These are phyloP conservation scores for Neltuma alba DNA, from an alignment of 306 rosid species.

Conservation along the genomic window DNA sequence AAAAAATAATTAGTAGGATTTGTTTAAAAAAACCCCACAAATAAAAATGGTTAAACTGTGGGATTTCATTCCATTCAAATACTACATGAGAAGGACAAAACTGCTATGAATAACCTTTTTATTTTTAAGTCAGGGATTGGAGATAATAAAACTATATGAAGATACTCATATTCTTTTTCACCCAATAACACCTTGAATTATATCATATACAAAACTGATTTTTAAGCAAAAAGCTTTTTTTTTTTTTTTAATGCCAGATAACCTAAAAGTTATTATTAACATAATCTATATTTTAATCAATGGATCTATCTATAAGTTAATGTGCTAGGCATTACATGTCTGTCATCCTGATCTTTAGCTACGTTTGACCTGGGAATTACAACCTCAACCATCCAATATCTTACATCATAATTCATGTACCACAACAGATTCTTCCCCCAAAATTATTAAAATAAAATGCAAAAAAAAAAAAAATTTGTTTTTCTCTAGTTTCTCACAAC, in stretches of 20 bases:
- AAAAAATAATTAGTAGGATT: too few species aligned
- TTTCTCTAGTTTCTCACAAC: conserved; percentile 44
- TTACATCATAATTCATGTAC: neutral
- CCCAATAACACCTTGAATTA: neutral
- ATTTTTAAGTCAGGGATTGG: too few species aligned
- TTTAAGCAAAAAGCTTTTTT: too few species aligned
- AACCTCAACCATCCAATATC: conserved; percentile 63
- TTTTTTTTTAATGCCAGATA: too few species aligned
- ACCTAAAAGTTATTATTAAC: too few species aligned
- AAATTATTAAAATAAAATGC: neutral
- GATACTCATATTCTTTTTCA: neutral
- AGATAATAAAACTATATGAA: too few species aligned
- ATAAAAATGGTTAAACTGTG: too few species aligned
- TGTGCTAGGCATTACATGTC: conserved; percentile 9
- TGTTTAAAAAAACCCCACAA: too few species aligned
- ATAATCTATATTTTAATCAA: neutral
- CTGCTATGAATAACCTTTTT: too few species aligned
- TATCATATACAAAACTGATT: too few species aligned
- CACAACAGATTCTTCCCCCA: conserved; percentile 18
- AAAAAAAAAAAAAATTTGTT: conserved; percentile 16
- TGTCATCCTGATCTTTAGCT: conserved; percentile 49
- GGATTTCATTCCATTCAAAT: too few species aligned
- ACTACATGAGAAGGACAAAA: too few species aligned
- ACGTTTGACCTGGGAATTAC: conserved; percentile 57
- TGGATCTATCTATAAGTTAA: neutral